Evolutionary conservation across 805 yeast genomes (phyloP).

Genomic region (Candida lessepsii): DNA sequence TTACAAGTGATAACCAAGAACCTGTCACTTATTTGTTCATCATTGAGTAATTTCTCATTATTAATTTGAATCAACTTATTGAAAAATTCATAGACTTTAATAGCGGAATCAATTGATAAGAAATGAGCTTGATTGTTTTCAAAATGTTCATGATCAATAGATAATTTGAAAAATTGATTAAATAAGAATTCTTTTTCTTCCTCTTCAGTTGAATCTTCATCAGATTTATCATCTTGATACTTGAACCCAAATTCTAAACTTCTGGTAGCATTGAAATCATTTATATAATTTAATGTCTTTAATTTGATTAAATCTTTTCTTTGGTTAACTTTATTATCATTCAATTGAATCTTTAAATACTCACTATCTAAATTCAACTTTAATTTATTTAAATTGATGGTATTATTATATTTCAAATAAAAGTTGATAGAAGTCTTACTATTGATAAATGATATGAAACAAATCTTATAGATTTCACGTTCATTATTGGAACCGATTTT

Average conservation of each 20-base stretch:
- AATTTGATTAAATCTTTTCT: slow-evolving; percentile 36
- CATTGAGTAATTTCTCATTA: slow-evolving; percentile 18
- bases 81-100: slow-evolving; percentile 41
- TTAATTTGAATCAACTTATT: slow-evolving; percentile 22
- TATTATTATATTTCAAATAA: slow-evolving; percentile 32
- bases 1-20: slow-evolving; percentile 8
- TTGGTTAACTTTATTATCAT: slow-evolving; percentile 20
- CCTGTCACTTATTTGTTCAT: slow-evolving; percentile 12
- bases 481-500: slow-evolving; percentile 2
- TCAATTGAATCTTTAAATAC: slow-evolving; percentile 28
- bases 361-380: slow-evolving; percentile 25
- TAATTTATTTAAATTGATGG: slow-evolving; percentile 23
- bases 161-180: slow-evolving; percentile 7
- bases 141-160: slow-evolving; percentile 36
- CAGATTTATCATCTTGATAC: no score
- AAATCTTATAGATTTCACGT: slow-evolving; percentile 19
- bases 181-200: slow-evolving; percentile 1
- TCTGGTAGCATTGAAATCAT: slow-evolving; percentile 40
- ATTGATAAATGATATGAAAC: slow-evolving; percentile 38
- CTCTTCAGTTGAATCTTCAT: slow-evolving; percentile 1
- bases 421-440: slow-evolving; percentile 33
- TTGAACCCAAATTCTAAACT: slow-evolving; percentile 21
- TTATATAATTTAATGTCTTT: slow-evolving; percentile 41
- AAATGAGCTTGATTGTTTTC: slow-evolving; percentile 31
- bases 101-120: slow-evolving; percentile 46